Evolutionary conservation across 306 rosid species (phyloP).

Genomic region (Vigna mungo): DNA sequence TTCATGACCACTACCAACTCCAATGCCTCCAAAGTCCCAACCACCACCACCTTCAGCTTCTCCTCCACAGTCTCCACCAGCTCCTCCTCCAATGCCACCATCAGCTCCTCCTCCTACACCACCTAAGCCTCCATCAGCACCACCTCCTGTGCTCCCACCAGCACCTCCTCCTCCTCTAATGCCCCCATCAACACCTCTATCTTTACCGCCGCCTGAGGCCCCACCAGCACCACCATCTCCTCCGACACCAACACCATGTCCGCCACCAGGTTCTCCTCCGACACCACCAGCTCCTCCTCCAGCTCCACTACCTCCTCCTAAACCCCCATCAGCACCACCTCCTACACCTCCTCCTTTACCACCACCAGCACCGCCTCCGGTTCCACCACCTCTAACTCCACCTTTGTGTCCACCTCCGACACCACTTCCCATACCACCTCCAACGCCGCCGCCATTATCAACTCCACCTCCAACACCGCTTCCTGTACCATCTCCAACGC

Average conservation of each 20-base stretch:
- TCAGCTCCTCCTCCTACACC: not conserved
- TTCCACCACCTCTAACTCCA: not conserved
- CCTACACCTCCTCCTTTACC: not conserved
- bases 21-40: not conserved
- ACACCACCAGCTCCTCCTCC: not conserved
- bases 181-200: not conserved
- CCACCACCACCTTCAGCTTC: not conserved
- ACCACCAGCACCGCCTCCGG: conserved; percentile 34
- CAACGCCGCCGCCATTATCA: not conserved
- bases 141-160: not conserved
- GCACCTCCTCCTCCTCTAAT: conserved; percentile 1
- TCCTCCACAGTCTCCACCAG: not conserved
- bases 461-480: not conserved
- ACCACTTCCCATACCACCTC: not conserved
- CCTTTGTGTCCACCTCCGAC: not conserved
- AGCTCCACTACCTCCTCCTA: not conserved
- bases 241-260: not conserved
- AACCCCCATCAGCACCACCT: not conserved
- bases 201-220: not conserved
- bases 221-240: not conserved
- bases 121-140: not conserved
- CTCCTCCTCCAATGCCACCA: not conserved
- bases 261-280: not conserved
- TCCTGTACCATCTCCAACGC: not conserved
- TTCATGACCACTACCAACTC: not conserved